Evolutionary conservation across 345 rosid genomes (phyloP).

Genomic region (Murraya paniculata): DNA sequence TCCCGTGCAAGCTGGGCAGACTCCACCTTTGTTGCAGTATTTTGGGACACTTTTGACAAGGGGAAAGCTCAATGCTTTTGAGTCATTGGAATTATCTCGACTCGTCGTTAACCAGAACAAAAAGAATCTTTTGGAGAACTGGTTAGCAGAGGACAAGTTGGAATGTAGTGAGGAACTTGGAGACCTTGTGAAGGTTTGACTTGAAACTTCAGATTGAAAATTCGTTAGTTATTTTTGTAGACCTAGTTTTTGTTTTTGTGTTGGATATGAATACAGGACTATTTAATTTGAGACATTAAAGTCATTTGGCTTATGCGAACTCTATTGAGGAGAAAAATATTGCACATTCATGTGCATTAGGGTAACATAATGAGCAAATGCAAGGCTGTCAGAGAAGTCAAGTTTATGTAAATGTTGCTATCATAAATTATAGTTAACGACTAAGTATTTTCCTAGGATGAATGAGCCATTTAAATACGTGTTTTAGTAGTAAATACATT

Average conservation of each 20-base stretch:
- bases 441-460: background rate
- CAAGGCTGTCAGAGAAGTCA: background rate
- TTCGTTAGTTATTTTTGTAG: background rate
- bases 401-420: background rate
- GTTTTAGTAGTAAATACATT: background rate
- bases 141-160: constrained; percentile 98
- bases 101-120: constrained; percentile 99
- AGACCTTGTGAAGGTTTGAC: constrained; percentile 93
- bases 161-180: constrained; percentile 99
- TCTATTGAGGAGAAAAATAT: background rate
- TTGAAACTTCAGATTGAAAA: constrained; percentile 6
- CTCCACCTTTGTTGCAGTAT: constrained; percentile 95
- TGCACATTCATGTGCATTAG: background rate
- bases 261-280: background rate
- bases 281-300: background rate
- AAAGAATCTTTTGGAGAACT: constrained; percentile 91
- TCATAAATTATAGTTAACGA: background rate
- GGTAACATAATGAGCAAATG: background rate
- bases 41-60: constrained; percentile 93
- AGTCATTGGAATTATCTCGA: constrained; percentile 95
- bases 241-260: background rate
- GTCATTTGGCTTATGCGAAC: background rate
- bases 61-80: constrained; percentile 97
- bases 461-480: background rate
- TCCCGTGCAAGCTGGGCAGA: constrained; percentile 98